Base-by-base conservation (phyloP, 371 early-diverging fungal genomes). In the Rhizopus delemar region DNA sequence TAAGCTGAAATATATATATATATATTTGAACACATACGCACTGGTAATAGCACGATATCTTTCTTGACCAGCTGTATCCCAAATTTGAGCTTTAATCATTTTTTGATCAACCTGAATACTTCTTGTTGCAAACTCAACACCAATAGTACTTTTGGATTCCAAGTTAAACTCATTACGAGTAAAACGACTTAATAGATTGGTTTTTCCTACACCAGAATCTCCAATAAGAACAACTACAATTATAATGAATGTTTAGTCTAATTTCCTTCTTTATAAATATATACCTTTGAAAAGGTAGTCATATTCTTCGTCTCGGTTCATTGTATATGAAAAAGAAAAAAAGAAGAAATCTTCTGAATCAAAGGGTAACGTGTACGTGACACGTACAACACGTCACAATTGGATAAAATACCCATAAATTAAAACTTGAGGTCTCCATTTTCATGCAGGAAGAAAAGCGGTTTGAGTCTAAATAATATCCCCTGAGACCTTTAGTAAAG, bases 131-230 rank as follows among this genome's bases (percentile, higher is more conserved):
- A 99, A 99, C 74, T 99, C 98, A 35, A 99, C 99, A 63, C 99
- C 99, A 65, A 99, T 99, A 57, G 99, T 99, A 28, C 99, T 96
- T 77, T 98, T 98, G 55, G 97, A 94, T 65, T 96, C 97, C 63
- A 95, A 70, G 73, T 91, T 93, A 83, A 99, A 99, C 77, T 97
- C 97, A 77, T 98, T 94, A 62, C 96, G 88, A 31, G 99, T 98
- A 78, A 99, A 98, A 59, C 97, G 89, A 64, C 93, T 88, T 46
- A 99, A 89, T 32, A 99, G 90, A 79, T 99, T 99, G 65, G 99
- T 98, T 78, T 99, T 99, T 60, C 99, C 99, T 61, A 99, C 99
- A 41, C 99, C 98, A n/a, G 99, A 97, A 73, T 99, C 99, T 50
- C 99, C 99, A 82, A 99, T 99, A 53, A 99, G 84, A 35, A 99